Evolutionary conservation across 768 basidiomycete species (phyloP), one percentile per base, ranked within the genome.

Genomic region (Leccinum fibrillosum): DNA sequence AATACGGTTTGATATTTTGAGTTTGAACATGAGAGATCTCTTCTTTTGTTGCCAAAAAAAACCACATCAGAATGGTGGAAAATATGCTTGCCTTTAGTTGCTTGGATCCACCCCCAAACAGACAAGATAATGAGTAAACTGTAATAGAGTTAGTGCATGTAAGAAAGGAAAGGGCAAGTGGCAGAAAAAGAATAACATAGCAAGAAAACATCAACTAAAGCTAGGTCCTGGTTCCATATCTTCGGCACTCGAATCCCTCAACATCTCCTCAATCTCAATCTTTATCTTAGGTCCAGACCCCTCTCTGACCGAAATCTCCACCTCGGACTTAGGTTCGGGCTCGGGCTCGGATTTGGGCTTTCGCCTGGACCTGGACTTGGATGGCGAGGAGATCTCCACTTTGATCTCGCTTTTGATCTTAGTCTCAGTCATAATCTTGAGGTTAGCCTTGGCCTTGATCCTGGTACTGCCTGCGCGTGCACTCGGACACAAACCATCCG

Each of bases 401-500:
- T 56, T 32, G 7, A 7, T 32, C 6, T 30, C 54, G 10, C 19
- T 21, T 23, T 49, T 47, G 19, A 25, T 30, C 28, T 80, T 80
- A 0, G 80, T 49, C 34, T 66, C 67, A 0, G 82, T 74, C 61
- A 78, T 70, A 11, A 81, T 52, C 58, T 74, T 74, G 17, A 49
- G 34, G 9, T 54, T 44, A 2, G 23, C 32, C 49, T 56, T 28
- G 2, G 53, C 55, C 72, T 53, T 64, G 53, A 49, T 65, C 61
- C n/a, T 63, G 53, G 50, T 63, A 55, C 37, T 63, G 66, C 71
- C 42, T 44, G 42, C 39, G n/a, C 10, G 72, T 5, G 84, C 86
- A 55, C 90, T 90, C 0, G 90, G 90, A 66, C 90, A 92, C 1
- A 89, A 77, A 0, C 76, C 80, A 10, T 74, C 75, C 0, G 70